Percentiles rank a stretch among this genome's conserved stretches.
Evolutionary conservation across 169 alveolate species (phyloP).

Genomic region (Eimeria sp.): DNA sequence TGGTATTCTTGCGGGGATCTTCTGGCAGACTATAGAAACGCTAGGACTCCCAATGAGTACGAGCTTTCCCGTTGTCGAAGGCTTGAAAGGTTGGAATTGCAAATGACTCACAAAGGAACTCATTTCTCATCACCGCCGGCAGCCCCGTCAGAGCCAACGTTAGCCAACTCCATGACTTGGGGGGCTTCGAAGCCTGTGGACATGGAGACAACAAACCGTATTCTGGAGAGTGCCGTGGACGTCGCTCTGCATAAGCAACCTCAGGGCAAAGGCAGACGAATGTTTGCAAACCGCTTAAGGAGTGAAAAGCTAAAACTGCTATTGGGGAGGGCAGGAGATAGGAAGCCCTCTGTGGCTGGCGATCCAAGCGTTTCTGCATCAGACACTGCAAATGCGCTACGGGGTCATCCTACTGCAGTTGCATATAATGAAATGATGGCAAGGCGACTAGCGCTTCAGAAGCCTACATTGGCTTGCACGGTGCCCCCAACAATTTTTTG

Average conservation of each 20-base stretch:
- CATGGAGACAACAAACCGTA: conserved; percentile 7
- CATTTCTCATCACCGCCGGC: not conserved
- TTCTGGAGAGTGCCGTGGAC: conserved; percentile 46
- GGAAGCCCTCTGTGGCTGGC: not conserved
- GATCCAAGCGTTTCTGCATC: not conserved
- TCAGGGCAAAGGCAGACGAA: not conserved
- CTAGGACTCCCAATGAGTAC: not conserved
- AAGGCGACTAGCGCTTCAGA: conserved; percentile 69
- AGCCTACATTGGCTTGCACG: conserved; percentile 60
- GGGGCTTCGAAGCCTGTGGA: not conserved
- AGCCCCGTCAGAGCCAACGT: not conserved
- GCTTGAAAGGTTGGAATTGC: not conserved
- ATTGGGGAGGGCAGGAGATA: conserved; percentile 25
- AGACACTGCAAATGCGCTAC: not conserved
- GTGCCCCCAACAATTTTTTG: conserved; percentile 58
- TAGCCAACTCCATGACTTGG: not conserved
- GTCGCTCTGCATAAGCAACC: conserved; percentile 29
- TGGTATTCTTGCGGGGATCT: not conserved
- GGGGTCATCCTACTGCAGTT: not conserved
- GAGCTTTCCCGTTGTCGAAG: not conserved
- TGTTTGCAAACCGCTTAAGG: not conserved
- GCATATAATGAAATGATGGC: not conserved
- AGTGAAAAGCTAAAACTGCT: conserved; percentile 27
- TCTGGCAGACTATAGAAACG: not conserved
- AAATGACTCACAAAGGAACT: not conserved